Conservation (phyloP, 1,139 yeast genomes). For the Yamadazyma triangularis region DNA sequence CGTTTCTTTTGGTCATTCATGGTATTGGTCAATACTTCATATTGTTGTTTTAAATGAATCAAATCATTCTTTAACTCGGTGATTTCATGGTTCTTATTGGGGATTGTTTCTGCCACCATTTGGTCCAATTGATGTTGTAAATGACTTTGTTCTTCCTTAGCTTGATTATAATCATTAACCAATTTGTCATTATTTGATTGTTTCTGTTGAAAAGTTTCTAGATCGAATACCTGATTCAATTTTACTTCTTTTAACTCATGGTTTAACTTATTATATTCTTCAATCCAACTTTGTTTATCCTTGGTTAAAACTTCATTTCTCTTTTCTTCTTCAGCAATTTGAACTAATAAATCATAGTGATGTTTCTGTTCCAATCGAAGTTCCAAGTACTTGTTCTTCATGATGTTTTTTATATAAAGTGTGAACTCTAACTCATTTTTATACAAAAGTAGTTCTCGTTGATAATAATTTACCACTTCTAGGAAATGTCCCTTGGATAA, state of each 20-base stretch:
- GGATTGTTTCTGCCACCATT: constrained; percentile 9
- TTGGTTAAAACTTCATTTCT: neutral
- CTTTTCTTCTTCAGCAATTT: neutral
- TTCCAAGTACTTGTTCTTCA: constrained; percentile 43
- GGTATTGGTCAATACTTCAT: constrained; percentile 3
- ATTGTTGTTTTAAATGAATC: constrained; percentile 10
- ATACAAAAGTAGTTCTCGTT: constrained; percentile 53
- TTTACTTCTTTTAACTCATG: constrained; percentile 7
- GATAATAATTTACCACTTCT: constrained; percentile 31
- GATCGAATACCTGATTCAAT: constrained; percentile 4
- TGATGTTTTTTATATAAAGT: constrained; percentile 50
- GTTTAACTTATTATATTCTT: constrained; percentile 17
- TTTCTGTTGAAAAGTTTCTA: neutral
- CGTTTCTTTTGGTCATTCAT: neutral
- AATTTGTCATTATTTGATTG: neutral
- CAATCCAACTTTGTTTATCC: constrained; percentile 9
- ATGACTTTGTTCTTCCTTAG: constrained; percentile 6
- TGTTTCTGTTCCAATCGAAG: constrained; percentile 16
- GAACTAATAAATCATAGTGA: constrained; percentile 8
- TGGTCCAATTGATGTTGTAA: constrained; percentile 12
- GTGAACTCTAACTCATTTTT: constrained; percentile 64
- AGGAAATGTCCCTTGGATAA: neutral
- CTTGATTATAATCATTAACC: neutral
- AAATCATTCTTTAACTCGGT: constrained; percentile 13
- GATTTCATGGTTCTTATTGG: constrained; percentile 23